These are phyloP conservation scores for Neurospora sp. DNA, from an alignment of 2,329 filamentous ascomycete species.

Conservation along the genomic window DNA sequence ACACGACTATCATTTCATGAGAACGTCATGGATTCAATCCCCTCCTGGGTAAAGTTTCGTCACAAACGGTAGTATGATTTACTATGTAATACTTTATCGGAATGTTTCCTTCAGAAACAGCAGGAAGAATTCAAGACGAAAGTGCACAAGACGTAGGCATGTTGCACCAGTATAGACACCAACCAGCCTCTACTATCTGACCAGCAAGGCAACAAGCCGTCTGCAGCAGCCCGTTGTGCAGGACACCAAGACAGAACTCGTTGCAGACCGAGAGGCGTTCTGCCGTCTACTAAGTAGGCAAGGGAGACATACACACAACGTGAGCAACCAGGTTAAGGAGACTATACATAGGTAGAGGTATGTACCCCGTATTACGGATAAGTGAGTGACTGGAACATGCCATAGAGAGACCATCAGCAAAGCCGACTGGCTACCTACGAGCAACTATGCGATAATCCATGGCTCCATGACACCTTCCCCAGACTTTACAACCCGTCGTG, in stretches of 20 bases:
- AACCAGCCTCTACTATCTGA: not conserved
- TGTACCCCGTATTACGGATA: not conserved
- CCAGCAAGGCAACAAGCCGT: not conserved
- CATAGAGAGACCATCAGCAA: not conserved
- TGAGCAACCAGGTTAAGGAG: not conserved
- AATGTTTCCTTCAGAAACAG: not conserved
- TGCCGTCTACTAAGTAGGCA: not conserved
- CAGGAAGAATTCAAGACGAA: not conserved
- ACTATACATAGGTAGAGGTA: not conserved
- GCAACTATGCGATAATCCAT: not conserved
- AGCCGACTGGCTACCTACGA: not conserved
- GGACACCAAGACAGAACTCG: not conserved
- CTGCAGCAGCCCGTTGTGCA: not conserved
- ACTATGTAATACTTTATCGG: not conserved
- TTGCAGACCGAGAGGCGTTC: not conserved
- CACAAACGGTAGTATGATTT: not conserved
- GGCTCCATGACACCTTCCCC: not conserved
- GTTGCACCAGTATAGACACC: not conserved
- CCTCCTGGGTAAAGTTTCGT: not conserved
- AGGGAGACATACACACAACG: not conserved
- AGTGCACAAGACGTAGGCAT: not conserved
- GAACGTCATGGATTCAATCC: not conserved
- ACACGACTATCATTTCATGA: not conserved
- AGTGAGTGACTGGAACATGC: not conserved
- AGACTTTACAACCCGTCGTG: not conserved